These are phyloP conservation scores for Candida albicans DNA, from an alignment of 1,139 yeast genomes.

Conservation along the genomic window DNA sequence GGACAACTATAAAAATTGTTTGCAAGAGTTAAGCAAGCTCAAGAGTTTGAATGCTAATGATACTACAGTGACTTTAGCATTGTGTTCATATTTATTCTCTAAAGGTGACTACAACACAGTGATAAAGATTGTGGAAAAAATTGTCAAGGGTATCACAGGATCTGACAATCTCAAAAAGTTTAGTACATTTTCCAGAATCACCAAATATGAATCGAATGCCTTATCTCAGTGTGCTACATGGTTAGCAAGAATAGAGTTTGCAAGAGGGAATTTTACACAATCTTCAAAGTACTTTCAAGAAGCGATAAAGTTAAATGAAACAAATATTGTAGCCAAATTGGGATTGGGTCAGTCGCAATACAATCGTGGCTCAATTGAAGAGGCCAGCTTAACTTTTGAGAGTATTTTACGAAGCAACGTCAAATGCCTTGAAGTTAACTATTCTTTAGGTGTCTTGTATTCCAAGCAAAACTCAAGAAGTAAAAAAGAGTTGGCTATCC, in stretches of 20 bases:
- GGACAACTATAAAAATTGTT: slow-evolving; percentile 48
- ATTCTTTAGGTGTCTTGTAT: slow-evolving; percentile 73
- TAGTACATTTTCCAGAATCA: slow-evolving; percentile 21
- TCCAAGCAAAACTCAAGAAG: slow-evolving; percentile 46
- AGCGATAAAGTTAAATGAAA: slow-evolving; percentile 63
- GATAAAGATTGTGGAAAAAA: slow-evolving; percentile 54
- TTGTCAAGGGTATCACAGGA: slow-evolving; percentile 36
- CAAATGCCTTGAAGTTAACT: slow-evolving; percentile 72
- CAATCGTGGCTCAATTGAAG: slow-evolving; percentile 71
- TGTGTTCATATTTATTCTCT: slow-evolving; percentile 58
- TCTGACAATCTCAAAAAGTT: slow-evolving; percentile 17
- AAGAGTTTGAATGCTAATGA: slow-evolving; percentile 25
- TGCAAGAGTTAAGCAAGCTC: slow-evolving; percentile 32
- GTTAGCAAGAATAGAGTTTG: slow-evolving; percentile 78
- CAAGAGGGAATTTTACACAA: slow-evolving; percentile 55
- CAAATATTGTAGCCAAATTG: slow-evolving; percentile 65
- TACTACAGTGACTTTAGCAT: slow-evolving; percentile 46
- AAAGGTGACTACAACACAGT: slow-evolving; percentile 60
- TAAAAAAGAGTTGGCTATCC: slow-evolving; percentile 54
- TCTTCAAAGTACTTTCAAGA: slow-evolving; percentile 76
- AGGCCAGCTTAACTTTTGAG: slow-evolving; percentile 84
- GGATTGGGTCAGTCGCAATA: slow-evolving; percentile 89
- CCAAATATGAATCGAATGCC: slow-evolving; percentile 37
- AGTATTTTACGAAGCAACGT: slow-evolving; percentile 66
- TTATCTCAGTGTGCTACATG: slow-evolving; percentile 82